These are phyloP conservation scores for Licmophora abbreviata DNA, from an alignment of 108 stramenopile species.

Conservation along the genomic window DNA sequence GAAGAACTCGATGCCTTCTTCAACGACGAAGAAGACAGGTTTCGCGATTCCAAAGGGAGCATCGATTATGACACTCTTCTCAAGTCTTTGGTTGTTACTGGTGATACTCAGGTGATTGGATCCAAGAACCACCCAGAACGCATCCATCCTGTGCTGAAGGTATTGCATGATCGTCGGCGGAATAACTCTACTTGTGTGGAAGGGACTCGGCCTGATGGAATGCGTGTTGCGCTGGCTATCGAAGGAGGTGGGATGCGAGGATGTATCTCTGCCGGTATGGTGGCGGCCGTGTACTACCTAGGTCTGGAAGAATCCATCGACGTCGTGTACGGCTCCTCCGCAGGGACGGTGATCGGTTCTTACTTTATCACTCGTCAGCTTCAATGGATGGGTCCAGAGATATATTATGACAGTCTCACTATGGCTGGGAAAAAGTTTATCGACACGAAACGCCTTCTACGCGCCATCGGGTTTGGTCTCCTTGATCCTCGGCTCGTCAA, in stretches of 20 bases:
- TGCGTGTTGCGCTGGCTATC: slow-evolving; percentile 78
- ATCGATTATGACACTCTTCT: slow-evolving; percentile 57
- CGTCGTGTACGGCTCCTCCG: slow-evolving; percentile 89
- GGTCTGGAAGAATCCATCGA: slow-evolving; percentile 81
- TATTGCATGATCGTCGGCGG: slow-evolving; percentile 50
- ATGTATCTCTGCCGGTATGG: slow-evolving; percentile 92
- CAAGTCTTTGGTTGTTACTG: slow-evolving; percentile 41
- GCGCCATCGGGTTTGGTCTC: slow-evolving; percentile 78
- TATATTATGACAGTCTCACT: slow-evolving; percentile 90
- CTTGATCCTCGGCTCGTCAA: slow-evolving; percentile 73
- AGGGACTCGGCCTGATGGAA: slow-evolving; percentile 28
- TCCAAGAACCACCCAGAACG: slow-evolving; percentile 38
- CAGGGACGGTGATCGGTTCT: slow-evolving; percentile 82
- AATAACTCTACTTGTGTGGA: slow-evolving; percentile 12
- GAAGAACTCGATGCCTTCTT: slow-evolving; percentile 40
- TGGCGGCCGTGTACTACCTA: slow-evolving; percentile 74
- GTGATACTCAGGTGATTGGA: slow-evolving; percentile 78
- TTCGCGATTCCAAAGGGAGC: slow-evolving; percentile 24
- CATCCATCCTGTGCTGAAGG: slow-evolving; percentile 64
- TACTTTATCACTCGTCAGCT: slow-evolving; percentile 84
- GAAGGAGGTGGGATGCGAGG: slow-evolving; percentile 98
- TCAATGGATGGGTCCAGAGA: slow-evolving; percentile 89
- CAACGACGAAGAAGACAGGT: slow-evolving; percentile 32
- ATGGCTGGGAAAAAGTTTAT: slow-evolving; percentile 77
- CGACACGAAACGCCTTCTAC: slow-evolving; percentile 73